Percentiles rank a stretch among this genome's conserved stretches.
phyloP scores from a whole-genome alignment of 306 rosid genomes.

The Begonia masoniana region DNA sequence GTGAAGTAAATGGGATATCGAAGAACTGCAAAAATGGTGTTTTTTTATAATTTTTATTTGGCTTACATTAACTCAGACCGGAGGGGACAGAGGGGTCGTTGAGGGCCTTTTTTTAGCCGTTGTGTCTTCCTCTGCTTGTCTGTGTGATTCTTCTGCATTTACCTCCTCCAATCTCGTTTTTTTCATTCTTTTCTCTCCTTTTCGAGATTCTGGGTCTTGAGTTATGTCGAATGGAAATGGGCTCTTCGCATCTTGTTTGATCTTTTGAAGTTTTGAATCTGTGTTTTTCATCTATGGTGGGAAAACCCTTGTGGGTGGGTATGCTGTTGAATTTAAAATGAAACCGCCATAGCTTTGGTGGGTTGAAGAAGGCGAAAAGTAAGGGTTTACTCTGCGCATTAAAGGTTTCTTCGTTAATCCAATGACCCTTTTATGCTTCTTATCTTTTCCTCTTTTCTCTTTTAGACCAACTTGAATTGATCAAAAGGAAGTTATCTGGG shows the following conservation, averaged over 20 bases:
- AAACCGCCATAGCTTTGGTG: conserved; percentile 12
- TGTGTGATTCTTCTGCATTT: conserved; percentile 1
- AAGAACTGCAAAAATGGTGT: conserved; percentile 5
- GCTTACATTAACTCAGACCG: too few species aligned
- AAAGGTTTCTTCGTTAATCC: conserved; percentile 19
- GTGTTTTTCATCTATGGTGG: conserved; percentile 13
- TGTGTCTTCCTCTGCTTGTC: conserved; percentile 1
- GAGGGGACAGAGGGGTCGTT: conserved; percentile 15
- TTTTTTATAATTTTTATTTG: conserved; percentile 3
- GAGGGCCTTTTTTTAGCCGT: conserved; percentile 9
- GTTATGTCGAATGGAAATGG: background rate
- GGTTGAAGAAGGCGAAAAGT: conserved; percentile 24
- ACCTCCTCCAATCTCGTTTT: background rate
- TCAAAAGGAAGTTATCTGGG: conserved; percentile 20
- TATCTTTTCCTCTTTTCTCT: conserved; percentile 15
- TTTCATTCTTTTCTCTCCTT: background rate
- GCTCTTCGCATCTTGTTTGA: background rate
- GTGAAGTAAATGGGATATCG: conserved; percentile 19
- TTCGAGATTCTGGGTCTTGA: background rate
- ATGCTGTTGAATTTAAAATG: conserved; percentile 15
- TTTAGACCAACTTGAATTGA: conserved; percentile 20
- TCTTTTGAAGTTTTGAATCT: conserved; percentile 8
- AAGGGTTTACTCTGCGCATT: conserved; percentile 20
- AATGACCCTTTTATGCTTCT: conserved; percentile 11
- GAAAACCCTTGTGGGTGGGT: background rate